Evolutionary conservation across 176 grass and related monocot species (phyloP).

Genomic region (Ampelocalamus luodianensis): DNA sequence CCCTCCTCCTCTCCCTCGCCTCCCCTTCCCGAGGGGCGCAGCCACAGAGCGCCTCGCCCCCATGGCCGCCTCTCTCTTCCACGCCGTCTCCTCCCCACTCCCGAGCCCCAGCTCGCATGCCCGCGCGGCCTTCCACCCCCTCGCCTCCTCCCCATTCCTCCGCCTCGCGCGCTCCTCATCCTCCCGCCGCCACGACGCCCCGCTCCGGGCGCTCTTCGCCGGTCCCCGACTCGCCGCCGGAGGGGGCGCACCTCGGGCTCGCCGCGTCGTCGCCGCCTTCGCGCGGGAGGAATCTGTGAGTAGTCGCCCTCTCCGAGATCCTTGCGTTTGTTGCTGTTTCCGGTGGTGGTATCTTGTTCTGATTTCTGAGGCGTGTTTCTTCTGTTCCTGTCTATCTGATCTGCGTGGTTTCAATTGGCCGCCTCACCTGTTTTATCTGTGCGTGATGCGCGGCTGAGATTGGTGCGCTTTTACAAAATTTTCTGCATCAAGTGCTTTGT

Average conservation of each 20-base stretch:
- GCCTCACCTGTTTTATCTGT: not conserved
- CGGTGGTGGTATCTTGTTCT: not conserved
- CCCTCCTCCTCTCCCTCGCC: not conserved
- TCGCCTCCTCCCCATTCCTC: constrained; percentile 38
- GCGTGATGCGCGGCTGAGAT: not conserved
- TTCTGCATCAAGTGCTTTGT: not conserved
- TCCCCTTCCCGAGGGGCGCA: not conserved
- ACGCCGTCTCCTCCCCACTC: constrained; percentile 46
- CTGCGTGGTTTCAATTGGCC: not conserved
- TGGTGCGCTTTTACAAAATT: too few relatives aligned
- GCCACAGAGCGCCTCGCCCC: not conserved
- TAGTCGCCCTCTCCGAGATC: constrained; percentile 40
- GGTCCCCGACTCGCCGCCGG: constrained; percentile 14
- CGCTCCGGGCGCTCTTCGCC: constrained; percentile 26
- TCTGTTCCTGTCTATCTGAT: not conserved
- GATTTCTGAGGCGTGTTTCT: not conserved
- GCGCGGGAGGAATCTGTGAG: constrained; percentile 50
- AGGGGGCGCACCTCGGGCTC: constrained; percentile 3
- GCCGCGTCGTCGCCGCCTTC: constrained; percentile 50
- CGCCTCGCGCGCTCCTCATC: constrained; percentile 48
- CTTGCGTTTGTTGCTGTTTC: not conserved
- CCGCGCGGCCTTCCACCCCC: constrained; percentile 43
- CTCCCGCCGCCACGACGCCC: constrained; percentile 4
- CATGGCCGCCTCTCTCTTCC: constrained; percentile 56
- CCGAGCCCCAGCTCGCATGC: not conserved